phyloP scores from a whole-genome alignment of 805 yeast species.

The Zygosaccharomyces bailii region DNA sequence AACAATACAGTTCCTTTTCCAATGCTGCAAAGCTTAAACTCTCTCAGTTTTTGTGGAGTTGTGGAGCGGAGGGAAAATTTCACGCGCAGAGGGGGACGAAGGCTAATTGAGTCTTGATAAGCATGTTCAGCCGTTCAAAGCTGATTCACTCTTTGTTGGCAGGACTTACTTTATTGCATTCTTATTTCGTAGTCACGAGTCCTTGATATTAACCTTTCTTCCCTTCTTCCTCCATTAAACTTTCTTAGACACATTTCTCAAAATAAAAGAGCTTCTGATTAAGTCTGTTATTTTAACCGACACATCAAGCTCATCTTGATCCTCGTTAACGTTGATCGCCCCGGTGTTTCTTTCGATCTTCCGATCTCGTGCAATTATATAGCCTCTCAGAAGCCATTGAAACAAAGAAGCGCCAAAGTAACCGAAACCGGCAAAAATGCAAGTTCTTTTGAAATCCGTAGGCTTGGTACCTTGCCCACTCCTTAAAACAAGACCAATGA shows the following conservation, averaged over 20 bases:
- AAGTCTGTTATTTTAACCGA: conserved; percentile 12
- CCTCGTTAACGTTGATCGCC: conserved; percentile 25
- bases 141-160: no score
- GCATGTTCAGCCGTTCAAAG: no score
- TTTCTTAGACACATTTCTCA: conserved; percentile 10
- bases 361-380: conserved; percentile 49
- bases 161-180: no score
- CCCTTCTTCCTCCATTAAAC: background rate
- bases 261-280: conserved; percentile 10
- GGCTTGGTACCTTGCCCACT: conserved; percentile 19
- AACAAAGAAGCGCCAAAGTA: conserved; percentile 45
- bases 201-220: no score
- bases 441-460: conserved; percentile 48
- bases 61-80: no score
- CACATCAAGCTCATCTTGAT: conserved; percentile 27
- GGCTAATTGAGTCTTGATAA: no score
- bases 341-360: conserved; percentile 18
- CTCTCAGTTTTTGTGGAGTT: no score
- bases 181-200: no score
- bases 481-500: conserved; percentile 55
- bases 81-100: no score
- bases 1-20: no score
- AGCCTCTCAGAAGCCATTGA: conserved; percentile 50
- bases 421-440: conserved; percentile 57
- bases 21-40: no score